Conservation (phyloP, 176 grass and related monocot genomes). For the Carex parvula region DNA sequence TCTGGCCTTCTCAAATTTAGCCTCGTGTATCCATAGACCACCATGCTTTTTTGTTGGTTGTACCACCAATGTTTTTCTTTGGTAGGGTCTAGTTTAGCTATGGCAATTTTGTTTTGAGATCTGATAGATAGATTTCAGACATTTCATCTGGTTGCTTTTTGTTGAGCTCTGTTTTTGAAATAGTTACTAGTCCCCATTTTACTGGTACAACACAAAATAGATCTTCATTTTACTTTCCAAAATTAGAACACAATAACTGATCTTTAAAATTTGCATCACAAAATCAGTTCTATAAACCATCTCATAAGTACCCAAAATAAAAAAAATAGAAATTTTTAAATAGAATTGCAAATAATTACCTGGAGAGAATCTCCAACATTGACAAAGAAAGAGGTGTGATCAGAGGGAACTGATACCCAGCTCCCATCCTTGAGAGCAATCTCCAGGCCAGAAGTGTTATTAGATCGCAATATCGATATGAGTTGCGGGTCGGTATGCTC, state of each 20-base stretch:
- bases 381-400: slow-evolving; percentile 68
- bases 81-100: not conserved
- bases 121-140: not conserved
- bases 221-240: not conserved
- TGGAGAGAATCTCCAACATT: slow-evolving; percentile 86
- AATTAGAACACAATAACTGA: not conserved
- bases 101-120: not conserved
- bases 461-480: slow-evolving; percentile 78
- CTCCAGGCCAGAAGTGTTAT: slow-evolving; percentile 75
- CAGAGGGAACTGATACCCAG: slow-evolving; percentile 72
- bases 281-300: not conserved
- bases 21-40: not conserved
- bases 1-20: not conserved
- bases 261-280: not conserved
- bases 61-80: not conserved
- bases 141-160: not conserved
- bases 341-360: slow-evolving; percentile 31
- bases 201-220: not conserved
- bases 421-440: slow-evolving; percentile 50
- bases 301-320: not conserved
- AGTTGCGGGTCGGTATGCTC: slow-evolving; percentile 96
- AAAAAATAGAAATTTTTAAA: not conserved
- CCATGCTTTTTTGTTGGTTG: not conserved
- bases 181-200: not conserved
- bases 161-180: not conserved